phyloP scores from a whole-genome alignment of 257 asterid species.

The Nicotiana noctiflora region DNA sequence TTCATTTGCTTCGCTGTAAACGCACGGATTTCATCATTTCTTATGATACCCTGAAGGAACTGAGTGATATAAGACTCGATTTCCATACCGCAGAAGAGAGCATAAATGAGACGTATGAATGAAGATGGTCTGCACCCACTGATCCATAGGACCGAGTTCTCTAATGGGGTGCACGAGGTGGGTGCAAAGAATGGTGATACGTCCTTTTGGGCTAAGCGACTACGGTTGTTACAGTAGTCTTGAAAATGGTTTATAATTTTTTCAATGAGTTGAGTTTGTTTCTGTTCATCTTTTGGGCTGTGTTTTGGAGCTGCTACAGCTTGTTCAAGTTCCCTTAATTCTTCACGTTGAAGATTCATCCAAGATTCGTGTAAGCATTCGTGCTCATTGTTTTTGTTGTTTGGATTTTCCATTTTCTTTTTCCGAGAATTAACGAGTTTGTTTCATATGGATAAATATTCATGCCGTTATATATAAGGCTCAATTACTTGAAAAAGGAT shows the following conservation, averaged over 20 bases:
- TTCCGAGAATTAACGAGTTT: background rate
- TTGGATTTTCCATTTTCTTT: background rate
- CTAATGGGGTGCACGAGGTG: slow-evolving; percentile 43
- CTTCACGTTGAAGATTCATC: slow-evolving; percentile 36
- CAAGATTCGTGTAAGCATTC: slow-evolving; percentile 23
- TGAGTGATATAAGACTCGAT: slow-evolving; percentile 23
- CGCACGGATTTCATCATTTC: slow-evolving; percentile 13
- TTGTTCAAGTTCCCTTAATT: slow-evolving; percentile 29
- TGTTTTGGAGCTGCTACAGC: slow-evolving; percentile 1
- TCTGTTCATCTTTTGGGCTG: background rate
- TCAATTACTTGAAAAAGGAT: too few species aligned
- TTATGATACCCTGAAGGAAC: slow-evolving; percentile 23
- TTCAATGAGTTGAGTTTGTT: slow-evolving; percentile 22
- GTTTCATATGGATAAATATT: background rate
- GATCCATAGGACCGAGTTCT: slow-evolving; percentile 50
- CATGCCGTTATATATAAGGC: background rate
- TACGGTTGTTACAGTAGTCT: slow-evolving; percentile 21
- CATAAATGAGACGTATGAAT: slow-evolving; percentile 38
- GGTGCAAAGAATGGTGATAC: slow-evolving; percentile 46
- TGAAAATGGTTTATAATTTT: slow-evolving; percentile 25
- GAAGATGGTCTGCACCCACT: slow-evolving; percentile 56
- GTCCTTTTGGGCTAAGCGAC: slow-evolving; percentile 25
- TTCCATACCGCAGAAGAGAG: slow-evolving; percentile 30
- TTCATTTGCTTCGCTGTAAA: slow-evolving; percentile 25
- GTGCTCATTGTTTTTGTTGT: background rate